phyloP scores from a whole-genome alignment of 768 basidiomycete genomes.

The Galerina sulciceps region DNA sequence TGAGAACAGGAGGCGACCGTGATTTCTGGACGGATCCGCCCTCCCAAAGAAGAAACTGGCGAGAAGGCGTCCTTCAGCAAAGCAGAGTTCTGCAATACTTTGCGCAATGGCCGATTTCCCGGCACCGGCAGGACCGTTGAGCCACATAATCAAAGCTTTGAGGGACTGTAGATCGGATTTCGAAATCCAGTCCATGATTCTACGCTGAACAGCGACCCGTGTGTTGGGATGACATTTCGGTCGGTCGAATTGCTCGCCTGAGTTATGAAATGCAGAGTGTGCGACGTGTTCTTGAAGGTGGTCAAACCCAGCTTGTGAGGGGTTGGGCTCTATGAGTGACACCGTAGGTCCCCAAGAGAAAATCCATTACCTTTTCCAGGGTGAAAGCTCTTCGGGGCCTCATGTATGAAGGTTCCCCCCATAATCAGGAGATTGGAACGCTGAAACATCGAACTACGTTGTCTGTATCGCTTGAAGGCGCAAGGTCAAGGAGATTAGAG shows the following conservation, averaged over 20 bases:
- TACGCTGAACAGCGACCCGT: slow-evolving; percentile 9
- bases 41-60: slow-evolving; percentile 14
- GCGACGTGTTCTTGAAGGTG: neutral
- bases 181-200: slow-evolving; percentile 8
- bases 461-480: no score
- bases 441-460: no score
- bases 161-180: neutral
- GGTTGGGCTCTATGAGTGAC: no score
- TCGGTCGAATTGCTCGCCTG: slow-evolving; percentile 9
- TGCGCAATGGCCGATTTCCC: slow-evolving; percentile 31
- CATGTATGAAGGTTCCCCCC: no score
- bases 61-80: neutral
- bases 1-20: neutral
- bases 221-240: slow-evolving; percentile 26
- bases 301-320: no score
- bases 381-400: no score
- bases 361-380: no score
- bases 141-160: slow-evolving; percentile 12
- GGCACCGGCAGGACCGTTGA: slow-evolving; percentile 26
- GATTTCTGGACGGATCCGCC: neutral
- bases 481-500: no score
- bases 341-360: no score
- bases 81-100: slow-evolving; percentile 21
- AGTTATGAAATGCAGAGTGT: slow-evolving; percentile 13
- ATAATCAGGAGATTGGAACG: no score